phyloP scores from a whole-genome alignment of 164 flowering plant species.

The Nymphaea thermarum region DNA sequence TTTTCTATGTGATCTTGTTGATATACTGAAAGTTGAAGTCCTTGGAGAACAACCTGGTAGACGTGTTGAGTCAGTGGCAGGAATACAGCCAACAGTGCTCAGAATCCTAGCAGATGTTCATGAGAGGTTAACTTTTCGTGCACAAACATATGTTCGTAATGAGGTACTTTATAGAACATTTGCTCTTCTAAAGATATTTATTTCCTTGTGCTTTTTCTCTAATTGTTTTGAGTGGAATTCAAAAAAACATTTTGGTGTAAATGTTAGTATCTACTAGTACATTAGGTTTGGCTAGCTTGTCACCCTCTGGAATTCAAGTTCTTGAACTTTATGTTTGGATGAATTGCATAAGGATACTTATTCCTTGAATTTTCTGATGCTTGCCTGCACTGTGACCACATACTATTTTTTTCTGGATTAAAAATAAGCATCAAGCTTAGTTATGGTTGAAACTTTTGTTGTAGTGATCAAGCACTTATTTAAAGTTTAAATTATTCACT shows the following conservation, averaged over 20 bases:
- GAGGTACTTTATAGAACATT: slow-evolving; percentile 37
- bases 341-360: no score
- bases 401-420: no score
- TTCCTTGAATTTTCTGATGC: no score
- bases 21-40: slow-evolving; percentile 91
- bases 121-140: slow-evolving; percentile 91
- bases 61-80: slow-evolving; percentile 72
- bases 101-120: slow-evolving; percentile 93
- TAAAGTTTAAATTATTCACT: no score
- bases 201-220: neutral
- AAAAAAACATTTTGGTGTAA: neutral
- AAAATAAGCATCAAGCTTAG: no score
- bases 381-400: no score
- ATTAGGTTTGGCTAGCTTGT: no score
- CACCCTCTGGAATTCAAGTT: no score
- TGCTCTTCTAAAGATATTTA: neutral
- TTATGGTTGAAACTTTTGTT: no score
- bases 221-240: neutral
- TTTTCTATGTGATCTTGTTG: slow-evolving; percentile 89
- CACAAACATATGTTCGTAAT: slow-evolving; percentile 87
- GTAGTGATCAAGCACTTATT: no score
- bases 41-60: slow-evolving; percentile 75
- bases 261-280: no score
- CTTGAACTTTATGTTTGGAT: no score
- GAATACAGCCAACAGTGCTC: slow-evolving; percentile 69